Base-by-base conservation (phyloP, 495 filamentous ascomycete species). In the Pyrenopolyporus hunteri region DNA sequence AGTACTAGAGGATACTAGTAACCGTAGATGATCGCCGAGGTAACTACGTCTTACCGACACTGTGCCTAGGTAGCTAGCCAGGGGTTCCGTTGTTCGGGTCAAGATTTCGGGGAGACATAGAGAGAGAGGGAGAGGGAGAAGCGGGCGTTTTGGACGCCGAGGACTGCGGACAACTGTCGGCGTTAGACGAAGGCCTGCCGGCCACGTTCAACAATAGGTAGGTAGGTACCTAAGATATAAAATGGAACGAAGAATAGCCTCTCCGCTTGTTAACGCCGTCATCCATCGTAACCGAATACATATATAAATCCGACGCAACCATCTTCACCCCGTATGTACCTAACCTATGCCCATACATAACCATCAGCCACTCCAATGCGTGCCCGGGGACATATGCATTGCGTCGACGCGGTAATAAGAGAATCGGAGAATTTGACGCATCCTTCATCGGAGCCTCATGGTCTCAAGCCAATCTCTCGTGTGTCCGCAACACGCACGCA, bases 1-100 rank as follows among this genome's bases (percentile, higher is more conserved):
- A 19, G 33, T 53, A 48, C 46, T 16, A 7, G 6, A 7, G 11
- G 17, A 46, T 13, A 31, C 52, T 35, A 57, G 40, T 29, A 33
- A 28, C n/a, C 25, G 17, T 9, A 22, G 14, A 13, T 9, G 28
- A 11, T 31, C 22, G n/a, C 20, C 9, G 11, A 33, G 23, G 54
- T 64, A 64, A 8, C 43, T 26, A 23, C 16, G 48, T 49, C n/a
- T 47, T 54, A 50, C 11, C 32, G 26, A 44, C 10, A 64, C 61
- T 43, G 60, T 58, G 29, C 7, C 4, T 13, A 14, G 14, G n/a
- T n/a, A n/a, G n/a, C n/a, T n/a, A n/a, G n/a, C n/a, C n/a, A n/a
- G n/a, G n/a, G n/a, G 14, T 19, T 47, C 59, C 48, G 17, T 32
- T 22, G 26, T 48, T 64, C 40, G 43, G 26, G 32, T 23, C 19